Evolutionary conservation across 768 basidiomycete species (phyloP), one percentile per base, ranked within the genome.

Genomic region (Postia placenta): DNA sequence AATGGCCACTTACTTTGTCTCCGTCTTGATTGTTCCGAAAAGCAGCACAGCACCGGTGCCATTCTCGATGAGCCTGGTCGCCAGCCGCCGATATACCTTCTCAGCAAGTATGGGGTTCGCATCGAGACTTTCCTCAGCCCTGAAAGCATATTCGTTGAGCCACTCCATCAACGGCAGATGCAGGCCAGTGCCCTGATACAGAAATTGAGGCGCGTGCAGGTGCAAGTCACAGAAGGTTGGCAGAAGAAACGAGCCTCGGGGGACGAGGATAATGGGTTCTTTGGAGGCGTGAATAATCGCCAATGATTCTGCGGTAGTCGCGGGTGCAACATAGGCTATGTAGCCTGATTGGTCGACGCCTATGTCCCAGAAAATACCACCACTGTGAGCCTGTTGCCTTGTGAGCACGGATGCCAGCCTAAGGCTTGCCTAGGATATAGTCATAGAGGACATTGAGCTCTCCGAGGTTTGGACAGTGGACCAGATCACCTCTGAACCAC

Each of bases 191-290:
- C 92, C 92, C 48, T 90, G 85, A 51, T 92, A 93, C 27, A 92
- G 71, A 61, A 87, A 92, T 61, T 94, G 92, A 1, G 92, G 88
- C 0, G 91, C 90, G 61, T 94, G 92, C 0, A 92, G 73, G 60
- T 93, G 91, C 4, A 90, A 71, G 63, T 93, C 91, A 49, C 78
- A 81, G 64, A 92, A 93, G 0, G 82, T 79, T 1, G 91, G 88
- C n/a, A 87, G 54, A 36, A 92, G 49, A 59, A 92, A 89, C 45
- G 69, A 74, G n/a, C 81, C 81, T 7, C 47, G 25, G 2, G 78
- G 76, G 11, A 86, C 59, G 4, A 53, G 42, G 1, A 58, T 60
- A 33, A 69, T 20, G 51, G 42, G 17, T 55, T 48, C 5, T 4
- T 47, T 15, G 56, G 40, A 19, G 7, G 56, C 51, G 26, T 58